A percentile compares a stretch with the other conserved stretches of the same genome.
Conservation (phyloP, 2,329 filamentous ascomycete species). For the Cyphellophora attinorum region DNA sequence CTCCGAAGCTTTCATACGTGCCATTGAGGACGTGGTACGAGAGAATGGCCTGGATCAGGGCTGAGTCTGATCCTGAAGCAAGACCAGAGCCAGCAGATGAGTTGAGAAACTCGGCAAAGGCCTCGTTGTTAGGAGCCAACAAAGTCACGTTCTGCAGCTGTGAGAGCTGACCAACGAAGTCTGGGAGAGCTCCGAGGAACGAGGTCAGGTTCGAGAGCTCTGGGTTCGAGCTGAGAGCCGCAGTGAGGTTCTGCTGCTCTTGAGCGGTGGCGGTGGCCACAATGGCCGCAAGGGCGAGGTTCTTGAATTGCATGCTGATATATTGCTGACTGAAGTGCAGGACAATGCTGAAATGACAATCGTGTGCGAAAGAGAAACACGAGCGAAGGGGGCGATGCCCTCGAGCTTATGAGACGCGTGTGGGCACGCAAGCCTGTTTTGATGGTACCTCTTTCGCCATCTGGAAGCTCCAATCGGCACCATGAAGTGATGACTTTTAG, state of each 20-base stretch:
- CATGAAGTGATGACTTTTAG: too few relatives aligned
- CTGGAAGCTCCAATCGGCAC: background rate
- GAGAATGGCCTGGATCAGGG: constrained; percentile 35
- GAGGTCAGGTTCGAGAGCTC: constrained; percentile 15
- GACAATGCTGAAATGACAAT: background rate
- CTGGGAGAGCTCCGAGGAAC: constrained; percentile 9
- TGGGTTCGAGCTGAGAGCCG: constrained; percentile 5
- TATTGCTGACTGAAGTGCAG: background rate
- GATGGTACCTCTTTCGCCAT: background rate
- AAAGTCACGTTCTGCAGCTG: constrained; percentile 44
- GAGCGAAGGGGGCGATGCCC: background rate
- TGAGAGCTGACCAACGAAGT: constrained; percentile 19
- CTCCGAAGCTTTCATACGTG: constrained; percentile 24
- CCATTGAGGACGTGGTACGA: constrained; percentile 52
- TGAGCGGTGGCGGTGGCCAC: constrained; percentile 16
- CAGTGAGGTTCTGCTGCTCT: constrained; percentile 7
- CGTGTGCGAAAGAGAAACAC: background rate
- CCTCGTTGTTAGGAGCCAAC: constrained; percentile 47
- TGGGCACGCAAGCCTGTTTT: background rate
- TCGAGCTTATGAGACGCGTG: background rate
- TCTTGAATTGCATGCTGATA: constrained; percentile 19
- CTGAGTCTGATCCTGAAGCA: constrained; percentile 4
- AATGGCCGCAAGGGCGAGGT: constrained; percentile 14
- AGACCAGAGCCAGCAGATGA: constrained; percentile 22
- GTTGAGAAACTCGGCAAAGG: constrained; percentile 31